Evolutionary conservation across 257 asterid species (phyloP).

Genomic region (Solanum sejunctum): DNA sequence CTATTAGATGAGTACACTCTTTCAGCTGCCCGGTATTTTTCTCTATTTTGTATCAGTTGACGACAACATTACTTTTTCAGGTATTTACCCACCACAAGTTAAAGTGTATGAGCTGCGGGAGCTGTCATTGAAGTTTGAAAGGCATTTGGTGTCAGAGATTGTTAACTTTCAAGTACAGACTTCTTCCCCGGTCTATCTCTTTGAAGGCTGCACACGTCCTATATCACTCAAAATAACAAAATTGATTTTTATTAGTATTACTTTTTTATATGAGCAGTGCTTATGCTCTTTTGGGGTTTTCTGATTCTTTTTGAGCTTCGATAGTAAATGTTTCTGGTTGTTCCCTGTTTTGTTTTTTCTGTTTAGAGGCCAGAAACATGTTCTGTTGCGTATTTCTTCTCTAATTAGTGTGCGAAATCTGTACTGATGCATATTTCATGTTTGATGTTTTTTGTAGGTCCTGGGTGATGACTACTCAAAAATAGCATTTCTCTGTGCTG

Average conservation of each 20-base stretch:
- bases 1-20: background rate
- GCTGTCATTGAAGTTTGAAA: constrained; percentile 73
- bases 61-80: constrained; percentile 12
- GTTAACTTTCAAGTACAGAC: constrained; percentile 58
- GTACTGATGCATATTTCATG: background rate
- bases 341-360: background rate
- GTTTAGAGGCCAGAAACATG: background rate
- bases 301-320: background rate
- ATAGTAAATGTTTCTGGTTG: background rate
- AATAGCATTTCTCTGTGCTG: constrained; percentile 90
- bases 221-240: background rate
- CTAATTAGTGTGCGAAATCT: background rate
- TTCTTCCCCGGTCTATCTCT: background rate
- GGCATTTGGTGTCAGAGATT: constrained; percentile 87
- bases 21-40: background rate
- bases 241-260: background rate
- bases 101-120: constrained; percentile 89
- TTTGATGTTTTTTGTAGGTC: constrained; percentile 32
- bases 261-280: background rate
- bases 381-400: background rate
- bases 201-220: background rate
- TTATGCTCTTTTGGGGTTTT: background rate
- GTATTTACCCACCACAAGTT: constrained; percentile 94
- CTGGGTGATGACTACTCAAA: constrained; percentile 87
- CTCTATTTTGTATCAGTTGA: background rate